These are phyloP conservation scores for Saturnispora sanitii DNA, from an alignment of 805 yeast genomes.

Conservation along the genomic window DNA sequence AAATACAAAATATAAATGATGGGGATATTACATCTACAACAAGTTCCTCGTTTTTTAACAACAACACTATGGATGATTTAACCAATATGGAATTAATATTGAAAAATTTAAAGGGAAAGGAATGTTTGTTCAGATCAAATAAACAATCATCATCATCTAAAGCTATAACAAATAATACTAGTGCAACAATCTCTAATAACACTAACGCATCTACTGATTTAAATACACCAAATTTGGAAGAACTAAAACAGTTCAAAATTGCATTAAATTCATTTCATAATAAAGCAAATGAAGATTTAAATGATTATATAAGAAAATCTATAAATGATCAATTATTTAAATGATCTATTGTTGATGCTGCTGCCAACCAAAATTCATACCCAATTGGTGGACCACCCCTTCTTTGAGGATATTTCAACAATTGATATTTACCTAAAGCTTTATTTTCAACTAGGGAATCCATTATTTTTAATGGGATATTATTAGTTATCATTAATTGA, in stretches of 20 bases:
- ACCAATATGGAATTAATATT: neutral
- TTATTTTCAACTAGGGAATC: neutral
- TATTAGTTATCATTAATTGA: neutral
- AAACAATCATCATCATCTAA: neutral
- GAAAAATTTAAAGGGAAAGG: neutral
- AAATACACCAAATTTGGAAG: neutral
- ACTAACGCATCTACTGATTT: neutral
- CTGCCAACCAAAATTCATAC: constrained; percentile 1
- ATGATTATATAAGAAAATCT: neutral
- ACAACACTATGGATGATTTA: neutral
- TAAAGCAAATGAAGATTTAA: constrained; percentile 1
- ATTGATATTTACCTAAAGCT: neutral
- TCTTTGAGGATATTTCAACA: neutral
- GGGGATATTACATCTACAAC: no score
- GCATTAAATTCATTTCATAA: neutral
- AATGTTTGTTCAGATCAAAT: neutral
- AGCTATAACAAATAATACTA: neutral
- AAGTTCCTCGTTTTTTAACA: no score
- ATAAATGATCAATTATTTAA: constrained; percentile 1
- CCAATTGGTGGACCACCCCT: constrained; percentile 4
- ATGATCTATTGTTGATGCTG: neutral
- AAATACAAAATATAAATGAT: neutral
- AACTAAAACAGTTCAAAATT: neutral
- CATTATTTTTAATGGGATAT: neutral
- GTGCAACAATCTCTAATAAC: neutral